These are phyloP conservation scores for Pseudogymnoascus sp. DNA, from an alignment of 2,329 filamentous ascomycete genomes.

Conservation along the genomic window DNA sequence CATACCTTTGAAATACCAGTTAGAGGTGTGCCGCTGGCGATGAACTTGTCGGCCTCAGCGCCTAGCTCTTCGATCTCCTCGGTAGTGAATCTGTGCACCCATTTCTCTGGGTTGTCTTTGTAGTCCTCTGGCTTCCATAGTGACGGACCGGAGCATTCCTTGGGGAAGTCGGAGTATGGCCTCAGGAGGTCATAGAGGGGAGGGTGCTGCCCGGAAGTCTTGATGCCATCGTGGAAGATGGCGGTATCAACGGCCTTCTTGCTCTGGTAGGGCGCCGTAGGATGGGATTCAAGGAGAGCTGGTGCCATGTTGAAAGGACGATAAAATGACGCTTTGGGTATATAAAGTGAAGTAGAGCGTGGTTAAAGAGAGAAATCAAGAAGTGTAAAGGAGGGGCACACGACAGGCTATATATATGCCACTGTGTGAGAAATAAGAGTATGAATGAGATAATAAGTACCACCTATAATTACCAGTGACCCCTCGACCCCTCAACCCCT, in stretches of 20 bases:
- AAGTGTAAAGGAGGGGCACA: not conserved
- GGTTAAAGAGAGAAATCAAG: not conserved
- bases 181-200: slow-evolving; percentile 59
- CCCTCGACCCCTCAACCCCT: not conserved
- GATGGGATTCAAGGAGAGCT: slow-evolving; percentile 12
- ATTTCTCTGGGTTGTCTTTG: slow-evolving; percentile 34
- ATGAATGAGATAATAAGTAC: not conserved
- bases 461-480: not conserved
- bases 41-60: slow-evolving; percentile 60
- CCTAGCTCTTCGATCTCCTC: slow-evolving; percentile 63
- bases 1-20: slow-evolving; percentile 60
- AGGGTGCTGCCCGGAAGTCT: slow-evolving; percentile 61
- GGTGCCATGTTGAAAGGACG: slow-evolving; percentile 13
- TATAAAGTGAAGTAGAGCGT: not conserved
- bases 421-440: not conserved
- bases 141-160: slow-evolving; percentile 62
- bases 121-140: slow-evolving; percentile 54
- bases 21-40: slow-evolving; percentile 56
- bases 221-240: slow-evolving; percentile 30
- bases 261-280: slow-evolving; percentile 10
- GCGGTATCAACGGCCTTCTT: slow-evolving; percentile 20
- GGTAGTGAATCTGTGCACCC: slow-evolving; percentile 63
- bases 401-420: not conserved
- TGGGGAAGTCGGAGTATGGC: slow-evolving; percentile 64
- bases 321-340: not conserved